Conservation (phyloP, 768 basidiomycete genomes). For the Collybiopsis confluens region DNA sequence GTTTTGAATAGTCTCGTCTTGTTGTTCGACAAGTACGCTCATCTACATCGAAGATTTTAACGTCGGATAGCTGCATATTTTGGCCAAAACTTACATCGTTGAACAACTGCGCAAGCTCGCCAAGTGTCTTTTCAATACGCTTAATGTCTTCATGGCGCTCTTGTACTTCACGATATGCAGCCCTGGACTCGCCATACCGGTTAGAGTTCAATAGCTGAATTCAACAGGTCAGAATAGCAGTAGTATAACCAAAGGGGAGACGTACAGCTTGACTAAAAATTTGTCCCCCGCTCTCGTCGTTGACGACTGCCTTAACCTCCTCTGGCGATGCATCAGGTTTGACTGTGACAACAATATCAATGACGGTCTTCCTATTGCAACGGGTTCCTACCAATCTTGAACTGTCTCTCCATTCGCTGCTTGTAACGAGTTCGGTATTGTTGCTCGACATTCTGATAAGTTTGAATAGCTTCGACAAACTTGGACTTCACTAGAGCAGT, state of each 20-base stretch:
- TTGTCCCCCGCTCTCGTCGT: conserved; percentile 77
- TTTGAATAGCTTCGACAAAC: conserved; percentile 83
- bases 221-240: neutral
- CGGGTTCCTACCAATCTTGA: conserved; percentile 66
- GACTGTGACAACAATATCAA: conserved; percentile 38
- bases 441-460: conserved; percentile 79
- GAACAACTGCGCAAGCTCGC: conserved; percentile 92
- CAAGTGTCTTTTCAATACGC: conserved; percentile 89
- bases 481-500: conserved; percentile 65
- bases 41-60: conserved; percentile 46
- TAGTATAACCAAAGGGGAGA: conserved; percentile 7
- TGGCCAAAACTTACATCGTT: conserved; percentile 64
- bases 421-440: conserved; percentile 76
- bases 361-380: neutral
- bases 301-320: conserved; percentile 82
- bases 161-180: conserved; percentile 96
- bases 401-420: conserved; percentile 80
- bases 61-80: neutral
- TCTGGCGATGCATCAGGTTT: conserved; percentile 92
- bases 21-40: conserved; percentile 92
- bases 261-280: conserved; percentile 86
- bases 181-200: conserved; percentile 84
- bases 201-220: conserved; percentile 80
- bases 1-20: conserved; percentile 80
- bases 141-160: conserved; percentile 94